Evolutionary conservation across 805 yeast species (phyloP).

Genomic region (Teunomyces cretensis): DNA sequence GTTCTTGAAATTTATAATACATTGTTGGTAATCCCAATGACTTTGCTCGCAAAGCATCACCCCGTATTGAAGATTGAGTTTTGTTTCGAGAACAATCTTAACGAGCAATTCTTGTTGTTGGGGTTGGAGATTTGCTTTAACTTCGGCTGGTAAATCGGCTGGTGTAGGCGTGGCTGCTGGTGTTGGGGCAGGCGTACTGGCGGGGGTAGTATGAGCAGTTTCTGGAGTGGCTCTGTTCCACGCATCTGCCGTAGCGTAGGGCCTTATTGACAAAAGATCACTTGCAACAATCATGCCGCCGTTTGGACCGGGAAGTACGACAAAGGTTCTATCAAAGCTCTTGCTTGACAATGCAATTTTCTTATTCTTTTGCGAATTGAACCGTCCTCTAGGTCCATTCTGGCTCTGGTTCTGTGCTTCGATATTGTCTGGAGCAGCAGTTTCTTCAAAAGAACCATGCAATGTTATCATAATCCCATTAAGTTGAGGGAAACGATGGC

Average conservation of each 20-base stretch:
- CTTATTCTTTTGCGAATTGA: constrained; percentile 22
- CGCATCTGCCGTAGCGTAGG: constrained; percentile 52
- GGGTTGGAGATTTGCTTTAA: constrained; percentile 48
- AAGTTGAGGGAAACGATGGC: constrained; percentile 67
- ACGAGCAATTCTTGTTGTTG: constrained; percentile 64
- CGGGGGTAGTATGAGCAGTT: constrained; percentile 7
- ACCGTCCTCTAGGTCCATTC: constrained; percentile 14
- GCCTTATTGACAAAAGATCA: constrained; percentile 72
- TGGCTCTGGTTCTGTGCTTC: constrained; percentile 16
- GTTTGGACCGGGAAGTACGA: constrained; percentile 68
- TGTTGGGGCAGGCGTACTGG: constrained; percentile 12
- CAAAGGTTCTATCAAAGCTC: constrained; percentile 82
- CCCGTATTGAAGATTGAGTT: constrained; percentile 75
- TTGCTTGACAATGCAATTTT: constrained; percentile 51
- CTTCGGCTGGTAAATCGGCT: constrained; percentile 55
- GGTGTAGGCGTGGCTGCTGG: constrained; percentile 20
- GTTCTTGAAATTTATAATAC: constrained; percentile 67
- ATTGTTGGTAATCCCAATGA: constrained; percentile 72
- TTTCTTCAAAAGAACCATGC: constrained; percentile 85
- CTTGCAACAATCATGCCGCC: constrained; percentile 82
- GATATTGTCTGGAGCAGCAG: constrained; percentile 49
- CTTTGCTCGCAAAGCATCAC: constrained; percentile 85
- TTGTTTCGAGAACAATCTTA: constrained; percentile 69
- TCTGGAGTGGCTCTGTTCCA: constrained; percentile 43
- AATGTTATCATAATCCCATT: constrained; percentile 74